Evolutionary conservation across 129 eudicot genomes (phyloP).

Genomic region (Flaveria trinervia): DNA sequence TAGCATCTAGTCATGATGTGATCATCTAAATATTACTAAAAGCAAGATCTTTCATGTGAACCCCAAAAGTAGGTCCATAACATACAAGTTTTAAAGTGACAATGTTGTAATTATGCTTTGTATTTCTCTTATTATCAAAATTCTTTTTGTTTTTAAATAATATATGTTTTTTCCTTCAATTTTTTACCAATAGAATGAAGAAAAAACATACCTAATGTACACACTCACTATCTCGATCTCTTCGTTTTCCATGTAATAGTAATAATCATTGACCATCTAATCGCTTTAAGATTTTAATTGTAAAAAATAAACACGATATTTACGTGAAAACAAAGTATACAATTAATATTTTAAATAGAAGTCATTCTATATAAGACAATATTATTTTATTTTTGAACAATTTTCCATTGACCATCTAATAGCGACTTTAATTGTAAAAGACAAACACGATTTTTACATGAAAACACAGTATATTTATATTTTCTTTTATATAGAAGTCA

Average conservation of each 20-base stretch:
- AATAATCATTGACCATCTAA: neutral
- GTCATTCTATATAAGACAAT: neutral
- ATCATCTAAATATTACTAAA: neutral
- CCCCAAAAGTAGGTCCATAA: neutral
- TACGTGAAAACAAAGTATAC: neutral
- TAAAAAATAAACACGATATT: neutral
- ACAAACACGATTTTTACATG: neutral
- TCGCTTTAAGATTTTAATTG: neutral
- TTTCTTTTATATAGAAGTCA: neutral
- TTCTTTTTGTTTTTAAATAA: neutral
- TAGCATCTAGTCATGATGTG: conserved; percentile 4
- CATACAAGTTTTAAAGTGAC: neutral
- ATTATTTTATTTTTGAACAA: neutral
- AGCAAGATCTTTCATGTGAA: neutral
- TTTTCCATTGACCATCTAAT: neutral
- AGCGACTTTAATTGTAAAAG: neutral
- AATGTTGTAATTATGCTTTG: neutral
- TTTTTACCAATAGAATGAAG: neutral
- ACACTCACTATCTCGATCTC: neutral
- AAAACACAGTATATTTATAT: neutral
- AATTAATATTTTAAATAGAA: neutral
- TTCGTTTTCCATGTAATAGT: no score
- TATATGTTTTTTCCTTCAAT: neutral
- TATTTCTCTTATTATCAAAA: neutral
- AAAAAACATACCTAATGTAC: neutral